Evolutionary conservation across 1,284 basidiomycete genomes (phyloP), one percentile per base, ranked within the genome.

Genomic region (Fomitopsis betulina): DNA sequence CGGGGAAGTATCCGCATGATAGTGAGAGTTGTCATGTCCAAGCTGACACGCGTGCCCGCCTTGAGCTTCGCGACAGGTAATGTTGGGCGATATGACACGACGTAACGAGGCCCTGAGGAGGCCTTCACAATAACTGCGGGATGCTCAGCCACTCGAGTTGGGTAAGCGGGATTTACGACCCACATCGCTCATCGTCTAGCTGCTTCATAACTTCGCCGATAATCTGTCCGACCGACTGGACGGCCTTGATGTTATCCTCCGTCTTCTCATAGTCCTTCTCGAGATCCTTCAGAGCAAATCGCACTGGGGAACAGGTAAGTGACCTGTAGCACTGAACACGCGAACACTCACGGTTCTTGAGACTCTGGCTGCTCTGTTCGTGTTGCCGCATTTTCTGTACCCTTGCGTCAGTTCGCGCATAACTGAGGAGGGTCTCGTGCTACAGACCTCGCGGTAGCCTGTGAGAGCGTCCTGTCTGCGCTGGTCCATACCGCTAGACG

Each of bases 201-300:
- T 99, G 96, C 75, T 98, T 98, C 84, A 99, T 88, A 59, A 99
- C 94, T 76, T 99, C 97, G 60, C 95, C 97, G 61, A 99, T 97
- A 65, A 99, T 98, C 78, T 99, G 97, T 12, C 97, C 97, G 10
- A 99, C 97, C 12, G 94, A 97, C 73, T 99, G 97, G 15, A 99
- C 87, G 52, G 97, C 97, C 76, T 98, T 98, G 77, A 99, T 98
- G 71, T 99, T 96, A 47, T 99, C 95, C 74, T 99, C 97, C 0
- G 95, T 97, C 83, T 97, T 96, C 68, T 90, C 93, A 69, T 88
- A 99, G 58, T 91, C 89, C 67, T 89, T 89, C 71, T 96, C 90
- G 13, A 99, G 77, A 59, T 94, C 88, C 70, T 93, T 94, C 62
- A 97, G 76, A 17, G 89, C 89, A 70, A 93, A 92, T 37, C 91